phyloP scores from a whole-genome alignment of 306 rosid genomes.

The Vigna nakashimae region DNA sequence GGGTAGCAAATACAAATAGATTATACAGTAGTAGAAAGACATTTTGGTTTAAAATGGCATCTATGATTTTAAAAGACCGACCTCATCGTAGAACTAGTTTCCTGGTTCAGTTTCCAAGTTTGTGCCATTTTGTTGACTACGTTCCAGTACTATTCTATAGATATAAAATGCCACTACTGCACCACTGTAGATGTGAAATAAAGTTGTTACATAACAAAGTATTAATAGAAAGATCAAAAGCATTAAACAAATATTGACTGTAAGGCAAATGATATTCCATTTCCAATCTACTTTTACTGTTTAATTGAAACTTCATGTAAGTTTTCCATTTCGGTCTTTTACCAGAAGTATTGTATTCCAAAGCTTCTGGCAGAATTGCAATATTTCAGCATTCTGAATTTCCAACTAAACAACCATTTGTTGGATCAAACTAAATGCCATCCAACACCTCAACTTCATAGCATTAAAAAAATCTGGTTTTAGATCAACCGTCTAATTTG shows the following conservation, averaged over 20 bases:
- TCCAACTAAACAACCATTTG: constrained; percentile 25
- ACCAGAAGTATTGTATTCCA: neutral
- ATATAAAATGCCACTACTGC: constrained; percentile 71
- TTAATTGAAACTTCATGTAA: constrained; percentile 21
- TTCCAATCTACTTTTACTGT: constrained; percentile 28
- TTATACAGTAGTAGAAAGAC: neutral
- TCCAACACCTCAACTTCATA: constrained; percentile 2
- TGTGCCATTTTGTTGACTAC: constrained; percentile 52
- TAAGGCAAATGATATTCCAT: neutral
- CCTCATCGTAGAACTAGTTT: constrained; percentile 53
- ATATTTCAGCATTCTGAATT: constrained; percentile 22
- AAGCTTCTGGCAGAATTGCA: neutral
- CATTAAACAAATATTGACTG: neutral
- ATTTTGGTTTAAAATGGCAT: neutral
- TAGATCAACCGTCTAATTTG: constrained; percentile 6
- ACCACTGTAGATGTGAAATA: constrained; percentile 67
- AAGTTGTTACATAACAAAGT: constrained; percentile 32
- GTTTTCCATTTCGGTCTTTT: constrained; percentile 6
- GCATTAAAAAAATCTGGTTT: constrained; percentile 23
- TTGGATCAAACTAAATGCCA: constrained; percentile 9
- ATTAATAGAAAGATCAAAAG: constrained; percentile 6
- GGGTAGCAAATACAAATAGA: constrained; percentile 29
- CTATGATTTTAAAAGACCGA: constrained; percentile 41
- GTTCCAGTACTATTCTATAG: constrained; percentile 60
- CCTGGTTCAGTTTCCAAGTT: constrained; percentile 56